A percentile compares a stretch with the other conserved stretches of the same genome.
phyloP scores from a whole-genome alignment of 495 filamentous ascomycete species.

The Oleoguttula mirabilis region DNA sequence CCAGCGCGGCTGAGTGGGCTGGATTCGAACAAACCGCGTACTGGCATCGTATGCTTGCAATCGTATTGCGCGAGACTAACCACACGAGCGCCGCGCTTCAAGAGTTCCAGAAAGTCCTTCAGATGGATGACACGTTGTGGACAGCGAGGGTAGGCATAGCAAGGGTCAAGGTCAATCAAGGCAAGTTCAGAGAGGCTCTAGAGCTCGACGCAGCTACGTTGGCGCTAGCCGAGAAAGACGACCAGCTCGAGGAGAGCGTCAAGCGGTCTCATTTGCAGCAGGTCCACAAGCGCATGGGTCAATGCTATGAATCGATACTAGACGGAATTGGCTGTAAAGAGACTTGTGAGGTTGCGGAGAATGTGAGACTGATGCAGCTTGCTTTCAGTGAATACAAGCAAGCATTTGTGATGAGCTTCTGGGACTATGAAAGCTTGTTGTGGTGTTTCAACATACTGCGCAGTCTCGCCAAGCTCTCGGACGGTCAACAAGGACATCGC shows the following conservation, averaged over 20 bases:
- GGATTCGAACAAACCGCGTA: conserved; percentile 7
- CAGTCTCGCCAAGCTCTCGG: background rate
- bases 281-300: background rate
- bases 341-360: background rate
- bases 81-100: background rate
- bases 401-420: background rate
- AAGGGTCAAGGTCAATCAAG: background rate
- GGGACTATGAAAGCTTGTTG: background rate
- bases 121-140: background rate
- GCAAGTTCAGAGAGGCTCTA: background rate
- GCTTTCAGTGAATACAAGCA: background rate
- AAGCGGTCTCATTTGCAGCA: background rate
- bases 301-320: background rate
- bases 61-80: background rate
- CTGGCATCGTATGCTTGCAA: conserved; percentile 7
- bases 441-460: background rate
- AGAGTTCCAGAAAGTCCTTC: background rate
- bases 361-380: background rate
- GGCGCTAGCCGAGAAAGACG: background rate
- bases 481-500: too few relatives aligned
- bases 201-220: background rate
- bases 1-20: conserved; percentile 3
- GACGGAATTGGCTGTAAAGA: background rate
- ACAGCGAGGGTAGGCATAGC: background rate
- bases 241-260: background rate